Evolutionary conservation across 1,139 yeast genomes (phyloP), one percentile per base, ranked within the genome.

Genomic region (Geotrichum klebahnii): DNA sequence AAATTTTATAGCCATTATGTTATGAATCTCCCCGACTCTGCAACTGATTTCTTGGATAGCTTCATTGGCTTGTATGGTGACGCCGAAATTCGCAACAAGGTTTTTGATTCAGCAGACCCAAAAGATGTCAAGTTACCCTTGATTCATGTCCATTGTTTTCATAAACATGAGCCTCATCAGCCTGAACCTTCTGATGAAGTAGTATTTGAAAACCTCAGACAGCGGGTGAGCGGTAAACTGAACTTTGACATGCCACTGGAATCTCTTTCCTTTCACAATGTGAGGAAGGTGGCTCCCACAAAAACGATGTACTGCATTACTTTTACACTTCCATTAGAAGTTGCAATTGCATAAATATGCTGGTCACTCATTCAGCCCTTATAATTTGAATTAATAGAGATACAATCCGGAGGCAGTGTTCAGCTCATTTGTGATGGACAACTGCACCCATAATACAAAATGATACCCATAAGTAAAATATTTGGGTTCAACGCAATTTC

Each of bases 21-120:
- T 9, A 92, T 94, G 98, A 94, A 94, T 65, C 74, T 94, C 51
- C 99, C 99, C 1, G 98, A 88, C 62, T 77, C 89, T 38, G 97
- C 98, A 0, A 73, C 92, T 26, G 81, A 84, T n/a, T 94, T 94
- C 61, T 71, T 92, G 48, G 81, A 82, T 59, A 84, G 81, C 47
- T 90, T 79, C 61, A 72, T 79, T 50, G 96, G 96, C 0, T 72
- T 89, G 17, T 88, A 83, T 61, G 58, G 74, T 1, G 69, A 70
- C 34, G 61, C 64, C 61, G 67, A 2, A 68, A 70, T 47, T 64
- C 74, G 42, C 52, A 65, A 3, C 70, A 60, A 53, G 35, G 64
- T 65, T 3, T 66, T 67, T 53, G 62, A 62, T 10, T 45, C 56
- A 26, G 40, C 49, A n/a, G 52, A 42, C 8, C 53, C 51, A 4